Percentiles rank a stretch among this genome's conserved stretches.
Conservation (phyloP, 495 filamentous ascomycete genomes). For the Neurospora hispaniola region DNA sequence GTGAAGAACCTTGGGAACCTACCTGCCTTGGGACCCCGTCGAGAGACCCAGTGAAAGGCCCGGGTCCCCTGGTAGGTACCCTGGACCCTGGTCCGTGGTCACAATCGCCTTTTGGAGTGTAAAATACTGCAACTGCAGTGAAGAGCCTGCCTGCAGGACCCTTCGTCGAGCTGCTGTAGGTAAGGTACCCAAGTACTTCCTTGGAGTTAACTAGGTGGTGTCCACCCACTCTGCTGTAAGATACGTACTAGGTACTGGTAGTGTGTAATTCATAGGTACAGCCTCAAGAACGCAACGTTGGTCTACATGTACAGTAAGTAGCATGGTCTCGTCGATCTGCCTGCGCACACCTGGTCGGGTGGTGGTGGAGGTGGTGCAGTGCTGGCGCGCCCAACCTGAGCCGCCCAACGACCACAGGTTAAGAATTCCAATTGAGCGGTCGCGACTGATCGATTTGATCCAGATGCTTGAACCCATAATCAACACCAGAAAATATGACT, state of each 20-base stretch:
- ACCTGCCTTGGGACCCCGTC: background rate
- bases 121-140: background rate
- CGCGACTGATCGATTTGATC: background rate
- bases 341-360: background rate
- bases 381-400: background rate
- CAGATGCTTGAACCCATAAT: too few species aligned
- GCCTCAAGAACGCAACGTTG: background rate
- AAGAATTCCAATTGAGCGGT: background rate
- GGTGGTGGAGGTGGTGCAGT: background rate
- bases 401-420: background rate
- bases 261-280: background rate
- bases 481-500: background rate
- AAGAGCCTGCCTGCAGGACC: background rate
- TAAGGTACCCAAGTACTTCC: background rate
- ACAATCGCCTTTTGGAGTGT: background rate
- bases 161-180: background rate
- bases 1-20: background rate
- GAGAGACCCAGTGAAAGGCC: background rate
- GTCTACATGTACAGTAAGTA: background rate
- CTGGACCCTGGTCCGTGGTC: background rate
- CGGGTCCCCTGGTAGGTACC: background rate
- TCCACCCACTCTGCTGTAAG: background rate
- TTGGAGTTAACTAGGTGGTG: background rate
- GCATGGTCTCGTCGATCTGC: background rate
- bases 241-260: too few species aligned